Percentiles rank a stretch among this genome's conserved stretches.
Evolutionary conservation across 2,329 filamentous ascomycete genomes (phyloP).

Genomic region (Davidsoniella neocaledoniae): DNA sequence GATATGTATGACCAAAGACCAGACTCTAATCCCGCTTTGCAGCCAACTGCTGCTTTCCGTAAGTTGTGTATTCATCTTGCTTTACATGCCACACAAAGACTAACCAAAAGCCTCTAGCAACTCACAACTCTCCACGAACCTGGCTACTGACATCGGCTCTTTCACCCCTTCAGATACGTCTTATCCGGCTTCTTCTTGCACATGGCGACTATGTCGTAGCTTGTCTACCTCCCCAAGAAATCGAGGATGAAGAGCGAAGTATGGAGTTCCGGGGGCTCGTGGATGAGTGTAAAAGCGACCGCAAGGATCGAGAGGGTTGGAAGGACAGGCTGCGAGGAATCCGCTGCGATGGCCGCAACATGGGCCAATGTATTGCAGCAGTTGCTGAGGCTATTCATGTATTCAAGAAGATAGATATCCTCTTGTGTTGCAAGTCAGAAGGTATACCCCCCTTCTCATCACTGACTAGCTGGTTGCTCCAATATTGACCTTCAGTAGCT

Average conservation of each 20-base stretch:
- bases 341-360: slow-evolving; percentile 42
- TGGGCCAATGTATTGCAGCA: slow-evolving; percentile 64
- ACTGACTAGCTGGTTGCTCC: not conserved
- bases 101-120: slow-evolving; percentile 26
- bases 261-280: slow-evolving; percentile 68
- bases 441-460: slow-evolving; percentile 28
- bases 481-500: slow-evolving; percentile 28
- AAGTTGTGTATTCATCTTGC: not conserved
- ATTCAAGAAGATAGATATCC: slow-evolving; percentile 77
- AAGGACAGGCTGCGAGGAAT: slow-evolving; percentile 56
- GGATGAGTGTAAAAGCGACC: slow-evolving; percentile 45
- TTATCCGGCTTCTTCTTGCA: slow-evolving; percentile 66
- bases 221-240: slow-evolving; percentile 62
- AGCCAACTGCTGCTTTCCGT: slow-evolving; percentile 8
- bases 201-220: slow-evolving; percentile 85
- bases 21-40: not conserved
- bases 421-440: slow-evolving; percentile 80
- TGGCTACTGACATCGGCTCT: slow-evolving; percentile 86
- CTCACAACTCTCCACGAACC: slow-evolving; percentile 61
- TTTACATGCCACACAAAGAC: not conserved
- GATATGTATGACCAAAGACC: slow-evolving; percentile 2
- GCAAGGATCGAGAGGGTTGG: slow-evolving; percentile 59
- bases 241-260: slow-evolving; percentile 59
- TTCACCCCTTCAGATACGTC: slow-evolving; percentile 67
- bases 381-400: slow-evolving; percentile 70